Percentiles rank a stretch among this genome's conserved stretches.
Evolutionary conservation across 2,329 filamentous ascomycete genomes (phyloP).

Genomic region (Aspergillus viridinutans): DNA sequence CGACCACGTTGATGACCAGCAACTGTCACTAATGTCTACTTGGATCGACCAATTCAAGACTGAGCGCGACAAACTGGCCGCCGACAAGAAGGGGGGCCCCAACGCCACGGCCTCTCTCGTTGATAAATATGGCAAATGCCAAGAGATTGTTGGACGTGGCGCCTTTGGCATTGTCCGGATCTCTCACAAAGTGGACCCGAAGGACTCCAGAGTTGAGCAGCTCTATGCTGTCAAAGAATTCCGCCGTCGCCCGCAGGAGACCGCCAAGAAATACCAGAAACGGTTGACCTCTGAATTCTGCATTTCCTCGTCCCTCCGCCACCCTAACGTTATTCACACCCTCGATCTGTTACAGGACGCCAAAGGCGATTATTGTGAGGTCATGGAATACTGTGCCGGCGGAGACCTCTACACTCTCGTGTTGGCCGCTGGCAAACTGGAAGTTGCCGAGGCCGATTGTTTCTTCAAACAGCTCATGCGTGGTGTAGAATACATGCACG

Average conservation of each 20-base stretch:
- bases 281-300: slow-evolving; percentile 96
- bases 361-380: slow-evolving; percentile 96
- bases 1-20: slow-evolving; percentile 58
- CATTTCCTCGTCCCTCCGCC: slow-evolving; percentile 92
- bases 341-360: slow-evolving; percentile 91
- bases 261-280: slow-evolving; percentile 96
- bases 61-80: slow-evolving; percentile 71
- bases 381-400: slow-evolving; percentile 98
- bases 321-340: slow-evolving; percentile 97
- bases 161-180: slow-evolving; percentile 97
- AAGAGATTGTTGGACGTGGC: slow-evolving; percentile 91
- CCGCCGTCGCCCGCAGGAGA: slow-evolving; percentile 87
- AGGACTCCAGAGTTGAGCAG: slow-evolving; percentile 72
- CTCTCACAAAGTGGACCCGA: slow-evolving; percentile 89
- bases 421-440: slow-evolving; percentile 83
- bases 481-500: slow-evolving; percentile 97
- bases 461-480: slow-evolving; percentile 99
- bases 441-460: slow-evolving; percentile 86
- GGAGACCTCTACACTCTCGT: slow-evolving; percentile 94
- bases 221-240: slow-evolving; percentile 98
- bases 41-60: slow-evolving; percentile 93
- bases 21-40: slow-evolving; percentile 86
- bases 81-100: slow-evolving; percentile 72
- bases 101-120: slow-evolving; percentile 75
- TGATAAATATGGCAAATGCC: slow-evolving; percentile 97